Evolutionary conservation across 768 basidiomycete genomes (phyloP).

Genomic region (Termitomyces sp.): DNA sequence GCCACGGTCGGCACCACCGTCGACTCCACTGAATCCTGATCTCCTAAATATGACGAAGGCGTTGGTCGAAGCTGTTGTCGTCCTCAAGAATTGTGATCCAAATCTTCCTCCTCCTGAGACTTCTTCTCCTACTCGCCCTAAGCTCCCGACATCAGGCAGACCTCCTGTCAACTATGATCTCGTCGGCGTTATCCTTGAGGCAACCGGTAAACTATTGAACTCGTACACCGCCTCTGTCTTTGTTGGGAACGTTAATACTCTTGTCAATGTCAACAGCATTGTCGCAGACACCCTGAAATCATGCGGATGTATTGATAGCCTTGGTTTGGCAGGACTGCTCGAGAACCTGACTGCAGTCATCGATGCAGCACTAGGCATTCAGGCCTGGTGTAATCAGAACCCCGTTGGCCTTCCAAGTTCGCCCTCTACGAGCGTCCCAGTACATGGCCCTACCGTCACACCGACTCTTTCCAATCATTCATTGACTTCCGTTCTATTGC

Average conservation of each 20-base stretch:
- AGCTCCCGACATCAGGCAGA: neutral
- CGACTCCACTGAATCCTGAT: slow-evolving; percentile 10
- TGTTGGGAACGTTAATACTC: slow-evolving; percentile 9
- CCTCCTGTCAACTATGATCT: slow-evolving; percentile 3
- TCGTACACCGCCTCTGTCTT: slow-evolving; percentile 16
- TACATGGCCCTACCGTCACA: neutral
- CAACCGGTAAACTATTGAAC: slow-evolving; percentile 11
- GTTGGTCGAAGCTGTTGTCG: slow-evolving; percentile 15
- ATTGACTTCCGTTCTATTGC: neutral
- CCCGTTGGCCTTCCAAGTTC: slow-evolving; percentile 2
- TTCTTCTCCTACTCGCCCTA: neutral
- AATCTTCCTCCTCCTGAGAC: slow-evolving; percentile 1
- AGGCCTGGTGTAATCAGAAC: slow-evolving; percentile 10
- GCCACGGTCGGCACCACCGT: neutral
- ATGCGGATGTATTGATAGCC: slow-evolving; percentile 6
- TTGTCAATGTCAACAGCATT: slow-evolving; percentile 1
- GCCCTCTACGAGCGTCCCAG: neutral
- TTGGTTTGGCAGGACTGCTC: slow-evolving; percentile 5
- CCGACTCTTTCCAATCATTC: neutral
- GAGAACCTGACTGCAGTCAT: slow-evolving; percentile 3
- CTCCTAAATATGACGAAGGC: slow-evolving; percentile 12
- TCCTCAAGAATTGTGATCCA: slow-evolving; percentile 11
- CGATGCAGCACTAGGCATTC: slow-evolving; percentile 3
- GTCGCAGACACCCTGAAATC: neutral
- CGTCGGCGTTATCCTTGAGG: slow-evolving; percentile 10